Percentiles rank a stretch among this genome's conserved stretches.
Conservation (phyloP, 139 green algal species). For the Haematococcus sp. region DNA sequence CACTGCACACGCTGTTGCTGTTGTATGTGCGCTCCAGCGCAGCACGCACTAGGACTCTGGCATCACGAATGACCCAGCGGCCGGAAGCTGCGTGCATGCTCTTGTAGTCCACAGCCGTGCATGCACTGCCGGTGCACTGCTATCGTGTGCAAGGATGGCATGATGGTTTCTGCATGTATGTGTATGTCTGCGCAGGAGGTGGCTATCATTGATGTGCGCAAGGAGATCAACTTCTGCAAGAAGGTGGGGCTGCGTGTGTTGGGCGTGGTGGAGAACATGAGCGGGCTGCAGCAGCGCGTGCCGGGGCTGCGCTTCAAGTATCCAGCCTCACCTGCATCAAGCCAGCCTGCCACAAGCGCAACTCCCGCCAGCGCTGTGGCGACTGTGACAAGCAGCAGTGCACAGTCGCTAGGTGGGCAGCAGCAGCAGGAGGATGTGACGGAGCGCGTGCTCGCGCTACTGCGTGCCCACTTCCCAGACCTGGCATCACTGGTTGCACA, state of each 20-base stretch:
- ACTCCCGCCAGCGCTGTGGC: too few relatives aligned
- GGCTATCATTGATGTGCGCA: conserved; percentile 94
- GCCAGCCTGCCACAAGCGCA: neutral
- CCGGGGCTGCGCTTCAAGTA: conserved; percentile 50
- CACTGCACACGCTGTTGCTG: too few relatives aligned
- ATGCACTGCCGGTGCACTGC: too few relatives aligned
- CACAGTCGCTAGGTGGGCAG: neutral
- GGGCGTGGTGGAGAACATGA: conserved; percentile 99
- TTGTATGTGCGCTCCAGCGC: too few relatives aligned
- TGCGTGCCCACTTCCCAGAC: conserved; percentile 31
- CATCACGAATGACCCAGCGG: too few relatives aligned
- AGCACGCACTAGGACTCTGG: too few relatives aligned
- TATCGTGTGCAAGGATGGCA: too few relatives aligned
- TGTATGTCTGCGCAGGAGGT: conserved; percentile 94
- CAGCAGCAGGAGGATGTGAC: conserved; percentile 38
- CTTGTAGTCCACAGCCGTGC: too few relatives aligned
- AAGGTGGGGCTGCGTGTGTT: conserved; percentile 88
- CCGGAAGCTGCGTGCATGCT: too few relatives aligned
- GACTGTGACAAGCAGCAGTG: neutral
- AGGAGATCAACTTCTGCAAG: conserved; percentile 97
- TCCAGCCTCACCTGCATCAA: neutral
- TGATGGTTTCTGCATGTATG: too few relatives aligned
- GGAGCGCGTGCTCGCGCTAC: conserved; percentile 25
- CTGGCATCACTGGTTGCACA: neutral
- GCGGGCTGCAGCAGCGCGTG: conserved; percentile 58